These are phyloP conservation scores for Erysimum cheiranthoides DNA, from an alignment of 345 rosid genomes.

Conservation along the genomic window DNA sequence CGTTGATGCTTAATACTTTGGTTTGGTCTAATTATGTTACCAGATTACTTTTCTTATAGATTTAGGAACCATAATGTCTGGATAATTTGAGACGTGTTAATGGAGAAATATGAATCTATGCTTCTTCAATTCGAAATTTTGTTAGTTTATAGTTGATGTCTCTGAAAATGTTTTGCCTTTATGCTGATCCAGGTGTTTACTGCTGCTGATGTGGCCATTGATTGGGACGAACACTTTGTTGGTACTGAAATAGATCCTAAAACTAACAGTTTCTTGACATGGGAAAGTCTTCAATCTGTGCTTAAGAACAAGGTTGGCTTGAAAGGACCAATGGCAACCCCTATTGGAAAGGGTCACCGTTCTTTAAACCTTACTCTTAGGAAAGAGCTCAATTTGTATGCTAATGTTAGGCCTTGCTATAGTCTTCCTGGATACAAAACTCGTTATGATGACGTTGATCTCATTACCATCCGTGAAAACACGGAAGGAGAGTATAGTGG, in stretches of 20 bases:
- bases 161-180: conserved; percentile 2
- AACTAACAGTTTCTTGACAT: conserved; percentile 92
- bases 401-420: conserved; percentile 95
- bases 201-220: conserved; percentile 81
- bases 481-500: conserved; percentile 99
- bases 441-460: conserved; percentile 86
- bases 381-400: conserved; percentile 92
- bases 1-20: background rate
- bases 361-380: conserved; percentile 91
- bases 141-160: conserved; percentile 4
- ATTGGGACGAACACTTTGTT: conserved; percentile 94
- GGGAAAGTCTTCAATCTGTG: conserved; percentile 96
- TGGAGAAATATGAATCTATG: background rate
- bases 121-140: background rate
- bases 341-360: conserved; percentile 97
- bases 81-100: background rate
- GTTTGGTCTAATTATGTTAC: background rate
- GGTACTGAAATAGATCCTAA: conserved; percentile 78
- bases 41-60: background rate
- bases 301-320: conserved; percentile 71
- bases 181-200: conserved; percentile 60
- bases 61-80: background rate
- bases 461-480: conserved; percentile 93
- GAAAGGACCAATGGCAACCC: conserved; percentile 99
- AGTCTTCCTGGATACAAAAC: conserved; percentile 97